Evolutionary conservation across 225 moss, liverwort and hornwort genomes (phyloP), one percentile per base, ranked within the genome.

Genomic region (Marchantia polymorpha): DNA sequence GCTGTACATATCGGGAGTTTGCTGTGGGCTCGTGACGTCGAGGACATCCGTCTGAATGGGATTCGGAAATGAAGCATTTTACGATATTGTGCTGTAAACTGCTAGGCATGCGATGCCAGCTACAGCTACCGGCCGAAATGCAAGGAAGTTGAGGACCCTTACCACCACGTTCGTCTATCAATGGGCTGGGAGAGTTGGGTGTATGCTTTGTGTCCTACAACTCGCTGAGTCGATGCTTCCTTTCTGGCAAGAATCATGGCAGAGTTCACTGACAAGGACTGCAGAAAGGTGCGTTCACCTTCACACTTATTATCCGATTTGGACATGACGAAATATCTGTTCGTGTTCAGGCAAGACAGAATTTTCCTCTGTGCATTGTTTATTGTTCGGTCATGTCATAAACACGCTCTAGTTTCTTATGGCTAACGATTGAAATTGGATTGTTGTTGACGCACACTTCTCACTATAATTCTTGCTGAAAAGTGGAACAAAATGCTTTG

Each of bases 1-100:
- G 84, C 87, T 7, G 82, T 87, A 29, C 87, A 87, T 65, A 4
- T 87, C 5, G 86, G 86, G 72, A 82, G 75, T 56, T 88, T 86
- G 13, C 81, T 90, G 26, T 88, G 90, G 84, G 60, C 73, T 51
- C 84, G 88, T 51, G 90, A 88, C 22, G 72, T 88, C 12, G 86
- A 90, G 39, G 85, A 88, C 52, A 23, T 74, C 54, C 74, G 52
- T 46, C 26, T 20, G 64, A 31, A 49, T 17, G 30, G 29, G 47
- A 30, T 8, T 4, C 3, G 55, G 12, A 8, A 11, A 54, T 25
- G 13, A 63, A 11, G 5, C 8, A 6, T 27, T 39, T 39, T 39
- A 39, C 39, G 39, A 39, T 39, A 39, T 39, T 39, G 27, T 26
- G 14, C 72, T 48, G 8, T 20, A 25, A 63, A 63, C 19, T 19